Evolutionary conservation across 2,329 filamentous ascomycete genomes (phyloP).

Genomic region (Phyllosticta paracitricarpa): DNA sequence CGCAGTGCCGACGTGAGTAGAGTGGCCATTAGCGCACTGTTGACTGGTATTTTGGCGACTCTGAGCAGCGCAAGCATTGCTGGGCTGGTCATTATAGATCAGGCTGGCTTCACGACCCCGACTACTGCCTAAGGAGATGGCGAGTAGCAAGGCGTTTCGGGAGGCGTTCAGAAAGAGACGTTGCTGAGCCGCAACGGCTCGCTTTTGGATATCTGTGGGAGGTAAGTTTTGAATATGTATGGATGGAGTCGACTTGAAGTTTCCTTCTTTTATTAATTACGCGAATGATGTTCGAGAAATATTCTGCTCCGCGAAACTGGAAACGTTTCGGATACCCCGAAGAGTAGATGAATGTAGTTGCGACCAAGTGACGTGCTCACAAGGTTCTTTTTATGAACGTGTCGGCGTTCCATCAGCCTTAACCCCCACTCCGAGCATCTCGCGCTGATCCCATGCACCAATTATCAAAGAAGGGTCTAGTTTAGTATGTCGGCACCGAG

Average conservation of each 20-base stretch:
- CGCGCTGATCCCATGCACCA: neutral
- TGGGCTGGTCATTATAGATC: slow-evolving; percentile 58
- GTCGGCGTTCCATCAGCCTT: neutral
- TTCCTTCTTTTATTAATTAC: neutral
- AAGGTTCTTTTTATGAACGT: neutral
- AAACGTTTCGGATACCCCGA: neutral
- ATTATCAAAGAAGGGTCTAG: neutral
- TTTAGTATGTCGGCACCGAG: neutral
- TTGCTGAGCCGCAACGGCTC: neutral
- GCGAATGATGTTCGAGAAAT: neutral
- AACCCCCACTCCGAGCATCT: neutral
- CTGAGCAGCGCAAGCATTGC: slow-evolving; percentile 70
- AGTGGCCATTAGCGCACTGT: slow-evolving; percentile 65
- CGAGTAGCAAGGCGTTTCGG: neutral
- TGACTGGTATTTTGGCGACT: slow-evolving; percentile 70
- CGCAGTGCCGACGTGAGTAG: slow-evolving; percentile 65
- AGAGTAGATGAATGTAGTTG: neutral
- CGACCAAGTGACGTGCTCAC: neutral
- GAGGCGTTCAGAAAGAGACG: neutral
- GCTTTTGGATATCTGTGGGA: neutral
- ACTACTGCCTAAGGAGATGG: neutral
- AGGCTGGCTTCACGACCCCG: slow-evolving; percentile 20
- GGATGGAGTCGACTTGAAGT: neutral
- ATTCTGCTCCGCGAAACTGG: neutral
- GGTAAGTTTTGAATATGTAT: neutral